Base-by-base conservation (phyloP, 2,329 filamentous ascomycete genomes). In the Curvularia hawaiiensis region DNA sequence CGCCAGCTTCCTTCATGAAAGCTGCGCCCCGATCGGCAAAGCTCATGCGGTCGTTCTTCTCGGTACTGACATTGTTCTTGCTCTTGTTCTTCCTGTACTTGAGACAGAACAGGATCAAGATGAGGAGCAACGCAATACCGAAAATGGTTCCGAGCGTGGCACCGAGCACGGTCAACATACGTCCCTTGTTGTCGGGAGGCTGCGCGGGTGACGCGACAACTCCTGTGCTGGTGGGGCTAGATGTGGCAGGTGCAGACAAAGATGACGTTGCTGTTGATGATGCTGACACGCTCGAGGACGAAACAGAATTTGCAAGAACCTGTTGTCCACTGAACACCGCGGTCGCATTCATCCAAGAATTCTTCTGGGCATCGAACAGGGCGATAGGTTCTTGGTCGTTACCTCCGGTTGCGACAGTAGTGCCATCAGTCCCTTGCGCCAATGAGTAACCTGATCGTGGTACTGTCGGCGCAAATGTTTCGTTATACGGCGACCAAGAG, bases 121-220 rank as follows among this genome's bases (percentile, higher is more conserved):
- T 82, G n/a, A 96, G 79, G 7, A 97, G 72, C 0, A 87, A 78
- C 20, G 89, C 87, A 51, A 92, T 79, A 18, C 90, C 92, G 51
- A 90, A 84, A 22, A 97, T 87, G n/a, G 88, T 87, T 12, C 93
- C 92, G 1, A 98, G 82, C 0, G 90, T 90, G 50, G 91, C 90
- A 33, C 91, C 93, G 1, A 97, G 83, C 28, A 97, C 89, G 8
- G 86, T 78, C 52, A 82, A 64, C 70, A 77, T 86, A 64, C 76
- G 83, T 79, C 72, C 68, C 62, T 82, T 77, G 61, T 73, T 75
- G 57, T 73, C 73, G 30, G 68, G 73, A 59, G 71, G 52, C 47
- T 55, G 65, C 41, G 55, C 66, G 45, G 60, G 62, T 51, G 65
- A 65, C 40, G 71, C 73, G 28, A 71, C 73, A 39, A 77, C 75